Base-by-base conservation (phyloP, 129 eudicot genomes). In the Sambucus nigra region DNA sequence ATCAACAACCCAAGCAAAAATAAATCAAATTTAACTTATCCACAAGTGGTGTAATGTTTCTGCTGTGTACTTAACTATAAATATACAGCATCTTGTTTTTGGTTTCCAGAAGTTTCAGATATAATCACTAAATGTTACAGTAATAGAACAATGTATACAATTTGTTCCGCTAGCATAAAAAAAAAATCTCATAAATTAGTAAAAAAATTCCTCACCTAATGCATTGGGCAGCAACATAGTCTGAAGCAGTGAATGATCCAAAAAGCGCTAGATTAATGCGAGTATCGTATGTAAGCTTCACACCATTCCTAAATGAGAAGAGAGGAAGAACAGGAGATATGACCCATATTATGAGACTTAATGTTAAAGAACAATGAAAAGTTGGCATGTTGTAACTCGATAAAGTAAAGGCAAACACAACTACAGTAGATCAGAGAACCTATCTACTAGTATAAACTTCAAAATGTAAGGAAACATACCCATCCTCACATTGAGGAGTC, bases 161-260 rank as follows among this genome's bases (percentile, higher is more conserved):
- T n/a, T n/a, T n/a, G n/a, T n/a, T n/a, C n/a, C n/a, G n/a, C n/a
- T n/a, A n/a, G n/a, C n/a, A n/a, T n/a, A n/a, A n/a, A 38, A 13
- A 13, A 22, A 38, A 19, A 15, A 40, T 31, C 24, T 28, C 42
- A 44, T 29, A 16, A 5, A 17, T 2, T 13, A 17, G 24, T 48
- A 2, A 51, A 19, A 24, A 28, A 66, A 18, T 57, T 57, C 49
- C 77, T 68, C 67, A 84, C 97, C 94, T 73, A 33, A 89, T 70
- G 27, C 86, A 79, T 55, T 89, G 95, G 24, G 95, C 88, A 70
- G 88, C 83, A 73, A 89, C 88, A 59, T 89, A 89, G 35, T 89
- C 97, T 27, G 83, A 62, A 29, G 94, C 95, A 16, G 83, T 59
- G 57, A 89, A 84, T 48, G 97, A 78, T 59, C 69, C 73, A 54